A percentile compares a stretch with the other conserved stretches of the same genome.
Evolutionary conservation across 768 basidiomycete species (phyloP).

Genomic region (Gymnopilus dilepis): DNA sequence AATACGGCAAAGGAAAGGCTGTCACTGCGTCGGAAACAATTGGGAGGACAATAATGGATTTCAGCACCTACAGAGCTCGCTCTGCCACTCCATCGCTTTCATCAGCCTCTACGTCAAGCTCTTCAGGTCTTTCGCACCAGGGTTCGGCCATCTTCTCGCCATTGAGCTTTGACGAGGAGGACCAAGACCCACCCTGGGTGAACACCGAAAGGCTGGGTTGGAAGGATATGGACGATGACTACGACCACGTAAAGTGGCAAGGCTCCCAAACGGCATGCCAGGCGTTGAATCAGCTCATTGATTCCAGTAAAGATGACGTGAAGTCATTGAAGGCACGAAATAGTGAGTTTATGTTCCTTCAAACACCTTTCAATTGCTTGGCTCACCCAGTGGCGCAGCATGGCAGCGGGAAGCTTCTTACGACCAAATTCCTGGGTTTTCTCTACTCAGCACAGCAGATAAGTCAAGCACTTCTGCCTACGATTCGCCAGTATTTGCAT

Average conservation of each 20-base stretch:
- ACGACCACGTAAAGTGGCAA: slow-evolving; percentile 38
- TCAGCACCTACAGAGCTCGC: not conserved
- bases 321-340: slow-evolving; percentile 10
- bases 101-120: not conserved
- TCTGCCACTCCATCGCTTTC: not conserved
- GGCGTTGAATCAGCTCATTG: slow-evolving; percentile 33
- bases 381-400: slow-evolving; percentile 9
- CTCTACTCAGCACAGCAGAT: slow-evolving; percentile 21
- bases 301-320: slow-evolving; percentile 16
- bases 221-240: not conserved
- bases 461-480: too few species aligned
- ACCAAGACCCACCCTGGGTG: not conserved
- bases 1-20: not conserved
- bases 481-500: not conserved
- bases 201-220: not conserved
- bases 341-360: slow-evolving; percentile 9
- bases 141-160: not conserved
- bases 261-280: slow-evolving; percentile 34
- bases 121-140: not conserved
- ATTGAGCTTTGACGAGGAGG: not conserved
- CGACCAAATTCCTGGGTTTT: slow-evolving; percentile 27
- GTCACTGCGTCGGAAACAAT: not conserved
- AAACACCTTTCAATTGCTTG: not conserved
- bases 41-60: not conserved
- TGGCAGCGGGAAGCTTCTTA: slow-evolving; percentile 28